Conservation (phyloP, 2,329 filamentous ascomycete genomes). For the Emericellopsis cladophorae region DNA sequence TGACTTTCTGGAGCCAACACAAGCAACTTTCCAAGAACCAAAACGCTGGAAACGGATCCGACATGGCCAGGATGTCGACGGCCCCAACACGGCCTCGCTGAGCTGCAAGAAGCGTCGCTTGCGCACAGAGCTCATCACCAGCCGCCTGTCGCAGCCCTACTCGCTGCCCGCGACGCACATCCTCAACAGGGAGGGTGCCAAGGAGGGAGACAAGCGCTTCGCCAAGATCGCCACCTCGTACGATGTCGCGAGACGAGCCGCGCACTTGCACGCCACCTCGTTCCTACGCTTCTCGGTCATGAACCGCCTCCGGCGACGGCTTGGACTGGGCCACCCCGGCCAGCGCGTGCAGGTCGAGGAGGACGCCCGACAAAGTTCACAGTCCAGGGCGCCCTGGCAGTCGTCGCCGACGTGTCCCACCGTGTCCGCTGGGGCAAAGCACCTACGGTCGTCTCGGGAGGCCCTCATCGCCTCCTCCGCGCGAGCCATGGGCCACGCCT, state of each 20-base stretch:
- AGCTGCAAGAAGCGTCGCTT: slow-evolving; percentile 56
- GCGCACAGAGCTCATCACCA: slow-evolving; percentile 51
- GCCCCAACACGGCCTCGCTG: slow-evolving; percentile 33
- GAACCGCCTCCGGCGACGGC: slow-evolving; percentile 42
- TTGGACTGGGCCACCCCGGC: slow-evolving; percentile 14
- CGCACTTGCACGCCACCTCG: slow-evolving; percentile 33
- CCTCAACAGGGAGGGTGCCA: slow-evolving; percentile 42
- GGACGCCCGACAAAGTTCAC: slow-evolving; percentile 4
- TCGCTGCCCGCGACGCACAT: slow-evolving; percentile 60
- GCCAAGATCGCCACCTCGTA: slow-evolving; percentile 31
- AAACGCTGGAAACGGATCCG: slow-evolving; percentile 34
- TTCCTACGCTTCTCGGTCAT: slow-evolving; percentile 54
- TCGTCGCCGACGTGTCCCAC: slow-evolving; percentile 10
- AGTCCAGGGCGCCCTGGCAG: slow-evolving; percentile 9
- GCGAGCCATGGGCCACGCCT: slow-evolving; percentile 8
- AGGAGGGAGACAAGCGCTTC: slow-evolving; percentile 32
- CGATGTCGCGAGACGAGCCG: slow-evolving; percentile 20
- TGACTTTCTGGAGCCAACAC: too few species aligned
- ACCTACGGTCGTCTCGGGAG: not conserved
- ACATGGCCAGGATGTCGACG: slow-evolving; percentile 44
- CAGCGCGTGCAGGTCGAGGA: slow-evolving; percentile 7
- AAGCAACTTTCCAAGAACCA: not conserved
- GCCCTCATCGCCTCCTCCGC: not conserved
- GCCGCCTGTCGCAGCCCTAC: slow-evolving; percentile 55
- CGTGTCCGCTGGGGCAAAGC: slow-evolving; percentile 3